These are phyloP conservation scores for Euphorbia corollata DNA, from an alignment of 441 rosid genomes.

Conservation along the genomic window DNA sequence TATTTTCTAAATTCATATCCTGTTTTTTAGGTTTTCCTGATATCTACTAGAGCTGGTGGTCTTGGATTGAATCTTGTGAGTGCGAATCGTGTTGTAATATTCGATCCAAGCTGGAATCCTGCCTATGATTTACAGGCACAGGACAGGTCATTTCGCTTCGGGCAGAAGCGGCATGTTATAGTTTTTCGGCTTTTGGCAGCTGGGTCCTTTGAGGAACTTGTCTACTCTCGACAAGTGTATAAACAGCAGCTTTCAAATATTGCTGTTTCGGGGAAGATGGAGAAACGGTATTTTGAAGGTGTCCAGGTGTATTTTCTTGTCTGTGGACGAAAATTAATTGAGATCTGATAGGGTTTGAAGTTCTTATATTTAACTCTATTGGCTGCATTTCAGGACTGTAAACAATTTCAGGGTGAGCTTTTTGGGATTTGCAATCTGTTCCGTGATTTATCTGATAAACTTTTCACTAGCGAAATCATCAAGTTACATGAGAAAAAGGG, in stretches of 20 bases:
- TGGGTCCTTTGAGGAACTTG: slow-evolving; percentile 87
- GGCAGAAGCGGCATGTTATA: slow-evolving; percentile 90
- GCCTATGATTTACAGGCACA: slow-evolving; percentile 95
- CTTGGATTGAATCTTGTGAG: slow-evolving; percentile 94
- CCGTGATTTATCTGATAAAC: slow-evolving; percentile 81
- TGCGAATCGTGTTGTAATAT: slow-evolving; percentile 91
- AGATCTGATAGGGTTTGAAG: neutral
- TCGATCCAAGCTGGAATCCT: slow-evolving; percentile 96
- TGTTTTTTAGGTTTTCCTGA: slow-evolving; percentile 65
- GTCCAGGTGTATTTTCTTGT: slow-evolving; percentile 52
- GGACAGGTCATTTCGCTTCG: slow-evolving; percentile 91
- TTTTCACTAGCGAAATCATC: slow-evolving; percentile 76
- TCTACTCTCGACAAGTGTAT: slow-evolving; percentile 89
- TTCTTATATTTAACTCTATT: slow-evolving; percentile 14
- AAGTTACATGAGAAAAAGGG: slow-evolving; percentile 43
- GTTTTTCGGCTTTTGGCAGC: slow-evolving; percentile 92
- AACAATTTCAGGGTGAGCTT: slow-evolving; percentile 86
- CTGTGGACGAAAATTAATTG: neutral
- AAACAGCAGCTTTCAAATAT: slow-evolving; percentile 94
- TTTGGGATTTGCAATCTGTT: slow-evolving; percentile 89
- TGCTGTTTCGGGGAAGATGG: slow-evolving; percentile 91
- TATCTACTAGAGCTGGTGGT: slow-evolving; percentile 97
- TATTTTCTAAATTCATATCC: slow-evolving; percentile 2
- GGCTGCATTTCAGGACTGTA: slow-evolving; percentile 57
- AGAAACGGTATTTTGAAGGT: slow-evolving; percentile 86